Evolutionary conservation across 257 asterid genomes (phyloP), one percentile per base, ranked within the genome.

Genomic region (Petunia axillaris): DNA sequence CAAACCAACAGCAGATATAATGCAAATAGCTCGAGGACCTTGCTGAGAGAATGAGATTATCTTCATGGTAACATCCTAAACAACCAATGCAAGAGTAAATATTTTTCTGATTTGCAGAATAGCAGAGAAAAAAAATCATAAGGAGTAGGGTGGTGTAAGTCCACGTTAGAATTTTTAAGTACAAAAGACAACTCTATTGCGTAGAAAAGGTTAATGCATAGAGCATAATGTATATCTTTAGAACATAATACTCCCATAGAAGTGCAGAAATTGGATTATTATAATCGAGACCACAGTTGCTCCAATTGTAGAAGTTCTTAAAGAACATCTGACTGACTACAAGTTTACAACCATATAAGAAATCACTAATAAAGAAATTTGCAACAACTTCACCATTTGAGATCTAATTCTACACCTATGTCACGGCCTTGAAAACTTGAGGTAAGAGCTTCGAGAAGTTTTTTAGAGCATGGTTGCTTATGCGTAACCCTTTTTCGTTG

Each of bases 1-100:
- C 63, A 90, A 78, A 60, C 98, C 97, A 57, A 88, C 89, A 74
- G 93, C 97, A 55, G 98, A 94, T 59, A 94, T 87, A 48, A 94
- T 87, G 84, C 97, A 94, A 74, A 94, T 86, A 52, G 98, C 91
- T 77, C 96, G 93, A 2, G 97, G 97, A 44, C 97, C 98, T 84
- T 92, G 92, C 73, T 85, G 93, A 63, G 94, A 87, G 75, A 94
- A 91, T 65, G 92, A 89, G 79, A 89, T 89, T 66, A 92, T 89
- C 89, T 89, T 94, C 81, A 71, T 87, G 0, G 92, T 84, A 63
- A 94, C 89, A 86, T 94, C 97, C 98, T 93, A 87, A 11, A 58
- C 11, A 83, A 63, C 80, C 48, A 66, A 5, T 3, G 0, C 10
- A 81, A 2, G 25, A 67, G 71, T 58, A 59, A 43, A 43, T 77